Evolutionary conservation across 2,329 filamentous ascomycete species (phyloP).

Genomic region (Ophiostoma tasmaniense): DNA sequence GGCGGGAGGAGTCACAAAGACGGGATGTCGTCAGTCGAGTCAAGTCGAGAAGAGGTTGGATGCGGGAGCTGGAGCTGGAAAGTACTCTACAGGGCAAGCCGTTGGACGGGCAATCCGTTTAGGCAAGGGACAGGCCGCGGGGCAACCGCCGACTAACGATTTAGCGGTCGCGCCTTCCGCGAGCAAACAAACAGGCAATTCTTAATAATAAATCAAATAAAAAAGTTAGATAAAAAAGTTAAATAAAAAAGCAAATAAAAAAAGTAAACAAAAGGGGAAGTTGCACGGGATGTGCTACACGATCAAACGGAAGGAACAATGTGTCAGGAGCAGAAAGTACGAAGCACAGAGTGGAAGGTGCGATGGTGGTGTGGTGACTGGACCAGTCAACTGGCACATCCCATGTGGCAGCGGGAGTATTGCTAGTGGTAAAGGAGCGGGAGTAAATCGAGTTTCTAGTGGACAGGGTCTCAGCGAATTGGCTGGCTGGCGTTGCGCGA

Average conservation of each 20-base stretch:
- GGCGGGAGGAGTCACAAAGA: background rate
- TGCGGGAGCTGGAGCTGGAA: background rate
- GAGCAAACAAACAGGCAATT: background rate
- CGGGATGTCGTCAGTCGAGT: background rate
- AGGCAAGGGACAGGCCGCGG: constrained; percentile 7
- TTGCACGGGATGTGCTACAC: constrained; percentile 15
- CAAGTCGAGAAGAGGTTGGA: background rate
- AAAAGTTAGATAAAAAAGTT: background rate
- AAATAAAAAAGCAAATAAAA: background rate
- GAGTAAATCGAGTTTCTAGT: background rate
- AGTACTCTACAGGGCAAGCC: background rate
- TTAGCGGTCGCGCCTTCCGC: constrained; percentile 6
- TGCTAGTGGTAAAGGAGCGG: background rate
- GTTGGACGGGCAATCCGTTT: constrained; percentile 12
- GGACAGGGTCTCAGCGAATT: background rate
- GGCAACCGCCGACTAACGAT: constrained; percentile 16
- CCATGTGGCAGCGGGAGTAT: background rate
- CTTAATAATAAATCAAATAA: background rate
- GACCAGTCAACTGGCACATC: background rate
- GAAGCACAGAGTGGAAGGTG: background rate
- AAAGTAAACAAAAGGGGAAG: background rate
- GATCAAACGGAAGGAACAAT: constrained; percentile 12
- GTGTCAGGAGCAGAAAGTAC: constrained; percentile 7
- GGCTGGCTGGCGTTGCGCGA: constrained; percentile 6
- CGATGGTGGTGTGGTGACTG: background rate